Percentiles rank a stretch among this genome's conserved stretches.
These are phyloP conservation scores for Striga asiatica DNA, from an alignment of 257 asterid genomes.

Conservation along the genomic window DNA sequence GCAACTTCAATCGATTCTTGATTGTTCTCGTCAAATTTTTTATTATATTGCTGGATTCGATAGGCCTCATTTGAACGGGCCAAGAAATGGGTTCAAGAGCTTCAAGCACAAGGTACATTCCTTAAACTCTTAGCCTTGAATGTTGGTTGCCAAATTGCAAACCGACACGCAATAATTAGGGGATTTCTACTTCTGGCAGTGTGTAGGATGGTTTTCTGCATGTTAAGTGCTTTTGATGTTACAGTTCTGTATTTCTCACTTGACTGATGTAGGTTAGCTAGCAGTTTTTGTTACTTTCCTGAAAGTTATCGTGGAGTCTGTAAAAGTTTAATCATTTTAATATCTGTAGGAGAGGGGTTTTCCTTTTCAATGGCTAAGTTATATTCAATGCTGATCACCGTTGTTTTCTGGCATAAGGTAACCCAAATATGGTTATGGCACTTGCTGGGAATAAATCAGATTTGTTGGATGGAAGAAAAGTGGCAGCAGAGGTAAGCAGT, in stretches of 20 bases:
- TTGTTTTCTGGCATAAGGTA: conserved; percentile 33
- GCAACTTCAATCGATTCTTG: background rate
- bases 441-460: conserved; percentile 81
- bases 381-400: background rate
- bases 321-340: too few species aligned
- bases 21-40: conserved; percentile 1
- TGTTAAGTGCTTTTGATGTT: background rate
- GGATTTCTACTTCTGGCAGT: too few species aligned
- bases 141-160: conserved; percentile 9
- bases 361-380: background rate
- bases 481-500: conserved; percentile 54
- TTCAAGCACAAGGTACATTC: conserved; percentile 69
- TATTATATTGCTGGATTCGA: conserved; percentile 8
- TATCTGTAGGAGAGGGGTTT: too few species aligned
- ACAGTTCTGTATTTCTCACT: too few species aligned
- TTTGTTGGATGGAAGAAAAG: conserved; percentile 59
- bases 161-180: too few species aligned
- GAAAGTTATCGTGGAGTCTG: too few species aligned
- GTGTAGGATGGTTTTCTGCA: too few species aligned
- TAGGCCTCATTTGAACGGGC: conserved; percentile 82
- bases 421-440: conserved; percentile 74
- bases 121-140: background rate
- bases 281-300: too few species aligned
- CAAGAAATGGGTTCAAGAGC: conserved; percentile 87
- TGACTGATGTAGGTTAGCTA: too few species aligned